Conservation (phyloP, 2,329 filamentous ascomycete species). For the Clonostachys sp. region DNA sequence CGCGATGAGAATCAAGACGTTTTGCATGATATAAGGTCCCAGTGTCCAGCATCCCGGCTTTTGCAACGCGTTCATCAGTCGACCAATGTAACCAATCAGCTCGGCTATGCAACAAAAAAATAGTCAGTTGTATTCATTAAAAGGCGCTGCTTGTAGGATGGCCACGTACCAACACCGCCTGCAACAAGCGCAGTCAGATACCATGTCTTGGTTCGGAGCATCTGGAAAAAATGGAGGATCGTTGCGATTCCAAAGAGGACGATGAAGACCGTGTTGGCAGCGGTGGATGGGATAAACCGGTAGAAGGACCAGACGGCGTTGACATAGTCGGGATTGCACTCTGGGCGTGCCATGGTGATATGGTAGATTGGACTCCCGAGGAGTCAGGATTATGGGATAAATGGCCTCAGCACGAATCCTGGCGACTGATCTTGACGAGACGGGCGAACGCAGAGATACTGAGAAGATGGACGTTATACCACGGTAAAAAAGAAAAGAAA, state of each 20-base stretch:
- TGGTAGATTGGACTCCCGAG: background rate
- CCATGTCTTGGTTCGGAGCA: slow-evolving; percentile 15
- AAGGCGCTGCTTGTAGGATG: background rate
- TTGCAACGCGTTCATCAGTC: slow-evolving; percentile 10
- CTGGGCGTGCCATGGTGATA: slow-evolving; percentile 1
- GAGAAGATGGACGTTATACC: no score
- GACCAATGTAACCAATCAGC: slow-evolving; percentile 24
- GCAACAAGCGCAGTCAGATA: slow-evolving; percentile 14
- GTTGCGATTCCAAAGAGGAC: slow-evolving; percentile 13
- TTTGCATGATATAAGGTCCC: slow-evolving; percentile 21
- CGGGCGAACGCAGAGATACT: no score
- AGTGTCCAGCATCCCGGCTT: slow-evolving; percentile 10
- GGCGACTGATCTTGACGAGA: no score
- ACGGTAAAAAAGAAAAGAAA: no score
- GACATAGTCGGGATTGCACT: slow-evolving; percentile 12
- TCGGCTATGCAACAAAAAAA: slow-evolving; percentile 6
- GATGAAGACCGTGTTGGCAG: slow-evolving; percentile 8
- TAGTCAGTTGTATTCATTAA: background rate
- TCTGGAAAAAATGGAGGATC: slow-evolving; percentile 12
- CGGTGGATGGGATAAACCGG: slow-evolving; percentile 7
- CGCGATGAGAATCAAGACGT: slow-evolving; percentile 22
- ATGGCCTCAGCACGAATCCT: background rate
- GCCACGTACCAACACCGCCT: slow-evolving; percentile 12
- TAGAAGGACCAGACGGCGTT: slow-evolving; percentile 14
- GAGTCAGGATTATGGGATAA: background rate